Percentiles rank a stretch among this genome's conserved stretches.
Conservation (phyloP, 257 asterid genomes). For the Solanum chmielewskii region DNA sequence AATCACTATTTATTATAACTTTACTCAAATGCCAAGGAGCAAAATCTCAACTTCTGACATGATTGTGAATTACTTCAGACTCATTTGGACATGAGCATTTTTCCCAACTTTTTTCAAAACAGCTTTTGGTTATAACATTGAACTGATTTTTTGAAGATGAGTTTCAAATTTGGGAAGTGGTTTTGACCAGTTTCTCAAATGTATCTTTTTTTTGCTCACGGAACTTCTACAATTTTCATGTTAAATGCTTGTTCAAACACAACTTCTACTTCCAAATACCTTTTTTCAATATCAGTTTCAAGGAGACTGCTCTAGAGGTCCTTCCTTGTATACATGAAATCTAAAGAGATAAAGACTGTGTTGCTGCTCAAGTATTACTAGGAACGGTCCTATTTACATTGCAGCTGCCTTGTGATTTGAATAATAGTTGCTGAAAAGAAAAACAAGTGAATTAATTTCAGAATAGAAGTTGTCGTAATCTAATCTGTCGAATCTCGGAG, state of each 20-base stretch:
- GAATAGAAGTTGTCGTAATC: not conserved
- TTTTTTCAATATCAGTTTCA: not conserved
- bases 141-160: not conserved
- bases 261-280: not conserved
- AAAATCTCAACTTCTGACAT: not conserved
- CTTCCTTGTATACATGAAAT: not conserved
- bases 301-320: not conserved
- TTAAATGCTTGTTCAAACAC: not conserved
- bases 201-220: not conserved
- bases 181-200: not conserved
- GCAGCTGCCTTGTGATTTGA: not conserved
- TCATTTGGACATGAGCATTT: not conserved
- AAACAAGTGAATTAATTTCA: not conserved
- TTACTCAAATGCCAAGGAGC: not conserved
- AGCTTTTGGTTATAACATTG: not conserved
- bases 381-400: not conserved
- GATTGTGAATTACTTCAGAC: not conserved
- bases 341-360: not conserved
- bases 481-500: not conserved
- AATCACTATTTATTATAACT: not conserved
- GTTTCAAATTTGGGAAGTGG: not conserved
- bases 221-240: not conserved
- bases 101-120: not conserved
- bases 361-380: not conserved
- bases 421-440: not conserved